Percentiles rank a stretch among this genome's conserved stretches.
Conservation (phyloP, 129 eudicot species). For the Ambrosia artemisiifolia region DNA sequence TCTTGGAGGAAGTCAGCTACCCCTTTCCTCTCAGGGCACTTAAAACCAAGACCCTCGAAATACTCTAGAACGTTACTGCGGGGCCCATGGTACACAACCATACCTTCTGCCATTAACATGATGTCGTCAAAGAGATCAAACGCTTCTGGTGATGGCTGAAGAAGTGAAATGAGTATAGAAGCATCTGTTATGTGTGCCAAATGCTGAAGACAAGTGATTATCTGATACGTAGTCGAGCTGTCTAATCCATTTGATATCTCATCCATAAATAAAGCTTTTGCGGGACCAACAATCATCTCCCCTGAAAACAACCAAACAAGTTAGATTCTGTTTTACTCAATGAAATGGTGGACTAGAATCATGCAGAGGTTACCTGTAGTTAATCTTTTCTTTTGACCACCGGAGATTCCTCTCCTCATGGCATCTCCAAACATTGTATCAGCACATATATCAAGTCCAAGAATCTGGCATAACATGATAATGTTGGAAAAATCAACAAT, state of each 20-base stretch:
- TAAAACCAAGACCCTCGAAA: slow-evolving; percentile 64
- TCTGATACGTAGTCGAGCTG: slow-evolving; percentile 90
- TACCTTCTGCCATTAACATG: slow-evolving; percentile 84
- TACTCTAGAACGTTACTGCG: slow-evolving; percentile 51
- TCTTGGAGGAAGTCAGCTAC: slow-evolving; percentile 95
- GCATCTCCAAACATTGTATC: slow-evolving; percentile 78
- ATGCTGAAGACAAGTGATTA: slow-evolving; percentile 71
- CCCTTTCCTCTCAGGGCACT: slow-evolving; percentile 83
- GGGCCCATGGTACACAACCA: slow-evolving; percentile 74
- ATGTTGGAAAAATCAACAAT: slow-evolving; percentile 1
- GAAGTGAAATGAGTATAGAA: slow-evolving; percentile 73
- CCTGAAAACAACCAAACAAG: slow-evolving; percentile 36
- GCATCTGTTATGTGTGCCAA: slow-evolving; percentile 74
- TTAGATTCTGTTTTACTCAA: neutral
- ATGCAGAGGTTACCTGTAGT: slow-evolving; percentile 55
- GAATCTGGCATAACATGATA: slow-evolving; percentile 49
- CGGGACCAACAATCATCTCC: slow-evolving; percentile 90
- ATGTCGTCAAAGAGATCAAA: slow-evolving; percentile 85
- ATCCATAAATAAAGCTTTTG: slow-evolving; percentile 79
- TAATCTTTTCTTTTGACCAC: slow-evolving; percentile 90
- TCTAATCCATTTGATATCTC: slow-evolving; percentile 91
- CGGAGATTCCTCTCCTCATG: slow-evolving; percentile 87
- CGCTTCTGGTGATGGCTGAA: slow-evolving; percentile 91
- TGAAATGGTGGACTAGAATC: neutral
- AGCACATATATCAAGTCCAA: slow-evolving; percentile 88